phyloP scores from a whole-genome alignment of 345 rosid species.

The Adansonia digitata region DNA sequence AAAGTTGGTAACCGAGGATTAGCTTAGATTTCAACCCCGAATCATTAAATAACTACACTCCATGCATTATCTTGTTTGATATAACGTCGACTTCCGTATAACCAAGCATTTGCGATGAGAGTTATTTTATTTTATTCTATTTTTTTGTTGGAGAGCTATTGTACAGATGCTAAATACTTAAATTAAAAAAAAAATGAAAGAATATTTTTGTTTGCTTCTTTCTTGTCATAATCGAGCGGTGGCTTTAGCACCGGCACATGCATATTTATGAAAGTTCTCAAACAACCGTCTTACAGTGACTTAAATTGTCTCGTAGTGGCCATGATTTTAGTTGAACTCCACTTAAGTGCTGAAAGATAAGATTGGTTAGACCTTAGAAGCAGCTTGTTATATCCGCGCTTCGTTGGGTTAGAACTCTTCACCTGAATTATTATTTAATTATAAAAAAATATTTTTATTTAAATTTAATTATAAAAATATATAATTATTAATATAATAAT shows the following conservation, averaged over 20 bases:
- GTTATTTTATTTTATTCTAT: background rate
- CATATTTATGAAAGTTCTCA: background rate
- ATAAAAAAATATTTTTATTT: no score
- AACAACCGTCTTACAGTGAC: background rate
- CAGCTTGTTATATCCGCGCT: no score
- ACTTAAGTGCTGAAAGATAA: background rate
- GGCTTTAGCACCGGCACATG: background rate
- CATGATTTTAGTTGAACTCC: background rate
- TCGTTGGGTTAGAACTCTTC: no score
- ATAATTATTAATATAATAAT: no score
- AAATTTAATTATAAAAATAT: no score
- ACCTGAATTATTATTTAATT: no score
- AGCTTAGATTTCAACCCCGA: background rate
- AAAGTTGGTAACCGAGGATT: conserved; percentile 3
- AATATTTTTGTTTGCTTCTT: background rate
- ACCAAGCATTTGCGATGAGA: background rate
- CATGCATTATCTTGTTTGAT: conserved; percentile 1
- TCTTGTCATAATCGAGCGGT: background rate
- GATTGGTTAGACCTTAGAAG: no score
- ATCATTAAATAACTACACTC: background rate
- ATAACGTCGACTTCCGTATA: background rate
- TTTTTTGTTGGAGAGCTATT: background rate
- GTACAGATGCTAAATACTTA: background rate
- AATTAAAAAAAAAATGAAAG: background rate
- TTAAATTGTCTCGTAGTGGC: background rate